Conservation (phyloP, 2,329 filamentous ascomycete species). For the Alternaria metachromatica region DNA sequence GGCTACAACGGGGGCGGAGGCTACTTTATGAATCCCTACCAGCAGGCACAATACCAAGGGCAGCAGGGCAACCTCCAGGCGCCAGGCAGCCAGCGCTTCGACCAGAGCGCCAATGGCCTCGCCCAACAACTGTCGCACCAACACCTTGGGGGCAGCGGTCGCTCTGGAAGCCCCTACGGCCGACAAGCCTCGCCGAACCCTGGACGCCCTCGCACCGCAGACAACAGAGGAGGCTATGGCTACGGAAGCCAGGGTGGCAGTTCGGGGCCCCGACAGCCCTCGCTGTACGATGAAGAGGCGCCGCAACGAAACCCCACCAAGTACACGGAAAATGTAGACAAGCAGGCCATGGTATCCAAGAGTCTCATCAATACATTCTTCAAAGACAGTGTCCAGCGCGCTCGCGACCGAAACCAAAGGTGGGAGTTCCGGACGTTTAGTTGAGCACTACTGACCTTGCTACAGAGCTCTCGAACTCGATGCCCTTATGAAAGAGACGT, state of each 20-base stretch:
- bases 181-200: constrained; percentile 72
- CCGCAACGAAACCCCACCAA: constrained; percentile 82
- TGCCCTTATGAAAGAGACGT: constrained; percentile 78
- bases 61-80: constrained; percentile 58
- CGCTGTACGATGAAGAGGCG: constrained; percentile 67
- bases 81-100: constrained; percentile 63
- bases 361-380: constrained; percentile 81
- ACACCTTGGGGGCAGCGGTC: constrained; percentile 77
- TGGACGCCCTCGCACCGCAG: constrained; percentile 85
- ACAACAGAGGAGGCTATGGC: constrained; percentile 63
- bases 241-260: constrained; percentile 73
- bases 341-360: constrained; percentile 70
- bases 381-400: constrained; percentile 97
- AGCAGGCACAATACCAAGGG: constrained; percentile 55
- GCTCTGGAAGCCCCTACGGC: constrained; percentile 71
- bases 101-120: constrained; percentile 87
- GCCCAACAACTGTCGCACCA: constrained; percentile 97
- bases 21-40: constrained; percentile 61
- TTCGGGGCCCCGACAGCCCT: constrained; percentile 67
- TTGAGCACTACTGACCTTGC: constrained; percentile 27
- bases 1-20: constrained; percentile 40
- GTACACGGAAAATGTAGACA: constrained; percentile 85
- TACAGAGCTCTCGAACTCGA: constrained; percentile 89
- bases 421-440: constrained; percentile 53
- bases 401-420: constrained; percentile 93